phyloP scores from a whole-genome alignment of 2,329 filamentous ascomycete genomes.

The Fusarium foetens region DNA sequence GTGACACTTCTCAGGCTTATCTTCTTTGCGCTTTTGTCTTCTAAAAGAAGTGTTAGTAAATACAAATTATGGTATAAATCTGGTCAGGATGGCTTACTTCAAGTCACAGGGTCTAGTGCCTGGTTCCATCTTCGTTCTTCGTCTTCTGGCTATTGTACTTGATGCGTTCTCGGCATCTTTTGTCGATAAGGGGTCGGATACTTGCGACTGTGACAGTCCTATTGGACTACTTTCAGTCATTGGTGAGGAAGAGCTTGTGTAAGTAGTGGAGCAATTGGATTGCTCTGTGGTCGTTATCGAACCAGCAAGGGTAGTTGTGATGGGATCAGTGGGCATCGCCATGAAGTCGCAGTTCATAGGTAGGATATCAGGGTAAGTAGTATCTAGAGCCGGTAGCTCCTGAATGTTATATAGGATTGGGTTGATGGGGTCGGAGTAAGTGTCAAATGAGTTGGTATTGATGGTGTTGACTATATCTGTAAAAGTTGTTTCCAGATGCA shows the following conservation, averaged over 20 bases:
- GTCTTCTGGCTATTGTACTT: background rate
- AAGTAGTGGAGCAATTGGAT: background rate
- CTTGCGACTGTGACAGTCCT: background rate
- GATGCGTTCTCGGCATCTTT: background rate
- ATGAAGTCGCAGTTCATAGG: background rate
- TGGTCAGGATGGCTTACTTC: background rate
- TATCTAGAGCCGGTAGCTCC: background rate
- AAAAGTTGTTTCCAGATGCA: background rate
- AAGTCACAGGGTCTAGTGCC: conserved; percentile 21
- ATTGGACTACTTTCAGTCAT: background rate
- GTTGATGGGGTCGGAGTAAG: background rate
- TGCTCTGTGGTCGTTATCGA: background rate
- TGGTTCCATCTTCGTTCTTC: background rate
- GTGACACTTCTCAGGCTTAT: conserved; percentile 9
- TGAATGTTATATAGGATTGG: background rate
- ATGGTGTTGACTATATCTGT: background rate
- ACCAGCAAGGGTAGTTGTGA: background rate
- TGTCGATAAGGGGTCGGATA: background rate
- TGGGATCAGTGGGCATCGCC: background rate
- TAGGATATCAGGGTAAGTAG: background rate
- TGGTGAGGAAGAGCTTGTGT: background rate
- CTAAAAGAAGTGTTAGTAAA: background rate
- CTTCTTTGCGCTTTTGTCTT: conserved; percentile 2
- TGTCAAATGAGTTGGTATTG: background rate
- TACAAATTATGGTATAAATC: rapidly evolving